A percentile compares a stretch with the other conserved stretches of the same genome.
These are phyloP conservation scores for Tetrastigma voinierianum DNA, from an alignment of 164 flowering plant genomes.

Conservation along the genomic window DNA sequence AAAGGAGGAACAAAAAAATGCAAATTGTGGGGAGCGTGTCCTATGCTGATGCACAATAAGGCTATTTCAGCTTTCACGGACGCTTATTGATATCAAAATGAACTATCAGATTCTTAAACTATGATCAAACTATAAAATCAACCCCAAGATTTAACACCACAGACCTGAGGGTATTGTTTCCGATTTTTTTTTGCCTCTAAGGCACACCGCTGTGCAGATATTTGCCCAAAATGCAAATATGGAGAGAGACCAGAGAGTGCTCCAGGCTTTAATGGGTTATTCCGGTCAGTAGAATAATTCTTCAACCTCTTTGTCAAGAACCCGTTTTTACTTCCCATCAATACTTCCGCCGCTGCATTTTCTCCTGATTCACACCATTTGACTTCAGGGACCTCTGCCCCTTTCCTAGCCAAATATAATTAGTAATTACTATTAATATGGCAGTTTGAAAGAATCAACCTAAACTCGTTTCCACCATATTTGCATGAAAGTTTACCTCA, in stretches of 20 bases:
- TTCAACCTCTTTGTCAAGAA: constrained; percentile 75
- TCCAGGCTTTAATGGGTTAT: constrained; percentile 79
- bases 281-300: constrained; percentile 65
- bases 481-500: constrained; percentile 51
- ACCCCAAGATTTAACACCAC: constrained; percentile 14
- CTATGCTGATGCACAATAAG: neutral
- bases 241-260: constrained; percentile 93
- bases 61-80: neutral
- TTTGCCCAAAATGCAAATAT: constrained; percentile 96
- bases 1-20: neutral
- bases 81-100: neutral
- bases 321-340: constrained; percentile 74
- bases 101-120: neutral
- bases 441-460: neutral
- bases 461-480: neutral
- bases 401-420: constrained; percentile 57
- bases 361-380: constrained; percentile 94
- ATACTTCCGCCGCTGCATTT: constrained; percentile 62
- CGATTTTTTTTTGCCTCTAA: constrained; percentile 67
- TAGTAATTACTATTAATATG: neutral
- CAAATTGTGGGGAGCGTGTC: neutral
- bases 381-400: constrained; percentile 85
- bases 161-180: constrained; percentile 66
- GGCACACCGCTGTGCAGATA: constrained; percentile 92
- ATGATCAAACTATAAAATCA: neutral